Evolutionary conservation across 768 basidiomycete species (phyloP).

Genomic region (Serendipita indica): DNA sequence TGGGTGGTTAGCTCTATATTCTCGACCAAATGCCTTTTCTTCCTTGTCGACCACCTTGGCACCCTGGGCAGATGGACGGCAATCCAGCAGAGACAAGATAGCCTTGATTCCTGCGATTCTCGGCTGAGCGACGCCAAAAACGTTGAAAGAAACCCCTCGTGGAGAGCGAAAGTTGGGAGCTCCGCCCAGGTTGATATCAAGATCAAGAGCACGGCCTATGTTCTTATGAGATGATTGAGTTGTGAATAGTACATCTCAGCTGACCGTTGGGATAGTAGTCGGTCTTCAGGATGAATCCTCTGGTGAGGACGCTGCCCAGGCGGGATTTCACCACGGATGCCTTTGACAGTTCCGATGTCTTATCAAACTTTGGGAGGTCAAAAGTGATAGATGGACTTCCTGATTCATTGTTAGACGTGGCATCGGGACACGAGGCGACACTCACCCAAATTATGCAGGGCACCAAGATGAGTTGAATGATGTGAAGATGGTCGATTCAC

Average conservation of each 20-base stretch:
- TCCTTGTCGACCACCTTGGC: conserved; percentile 11
- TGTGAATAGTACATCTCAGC: conserved; percentile 11
- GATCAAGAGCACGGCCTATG: conserved; percentile 35
- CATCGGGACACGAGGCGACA: background rate
- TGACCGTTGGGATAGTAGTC: conserved; percentile 72
- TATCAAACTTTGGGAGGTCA: conserved; percentile 1
- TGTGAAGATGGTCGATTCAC: conserved; percentile 2
- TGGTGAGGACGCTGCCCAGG: conserved; percentile 64
- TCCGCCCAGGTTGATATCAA: conserved; percentile 83
- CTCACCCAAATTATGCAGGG: background rate
- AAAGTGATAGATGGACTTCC: background rate
- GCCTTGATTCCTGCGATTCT: conserved; percentile 82
- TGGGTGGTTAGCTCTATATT: conserved; percentile 21
- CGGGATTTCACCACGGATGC: conserved; percentile 57
- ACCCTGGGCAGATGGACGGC: conserved; percentile 42
- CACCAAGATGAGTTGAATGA: background rate
- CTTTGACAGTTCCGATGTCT: conserved; percentile 1
- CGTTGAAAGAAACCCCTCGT: conserved; percentile 62
- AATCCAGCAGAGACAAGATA: conserved; percentile 71
- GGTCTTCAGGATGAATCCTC: conserved; percentile 90
- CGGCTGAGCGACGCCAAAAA: conserved; percentile 93
- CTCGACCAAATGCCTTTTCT: background rate
- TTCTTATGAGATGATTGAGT: background rate
- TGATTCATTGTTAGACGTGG: background rate
- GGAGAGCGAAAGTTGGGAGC: conserved; percentile 92